phyloP scores from a whole-genome alignment of 2,329 filamentous ascomycete genomes.

The Colletotrichum siamense region DNA sequence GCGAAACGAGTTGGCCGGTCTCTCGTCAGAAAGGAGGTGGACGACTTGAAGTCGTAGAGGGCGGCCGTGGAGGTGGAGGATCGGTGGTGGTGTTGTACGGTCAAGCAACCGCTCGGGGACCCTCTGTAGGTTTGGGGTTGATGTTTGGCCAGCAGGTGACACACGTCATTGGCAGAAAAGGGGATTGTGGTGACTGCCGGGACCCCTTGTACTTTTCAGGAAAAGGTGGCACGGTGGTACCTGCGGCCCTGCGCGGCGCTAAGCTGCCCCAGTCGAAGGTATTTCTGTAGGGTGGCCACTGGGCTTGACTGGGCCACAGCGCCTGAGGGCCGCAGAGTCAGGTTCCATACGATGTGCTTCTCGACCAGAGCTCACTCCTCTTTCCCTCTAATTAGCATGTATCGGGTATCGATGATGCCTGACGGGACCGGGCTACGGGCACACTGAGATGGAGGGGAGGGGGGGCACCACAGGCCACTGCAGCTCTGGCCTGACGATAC shows the following conservation, averaged over 20 bases:
- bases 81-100: slow-evolving; percentile 16
- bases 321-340: not conserved
- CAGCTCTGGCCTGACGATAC: slow-evolving; percentile 10
- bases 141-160: slow-evolving; percentile 22
- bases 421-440: not conserved
- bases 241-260: slow-evolving; percentile 22
- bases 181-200: slow-evolving; percentile 22
- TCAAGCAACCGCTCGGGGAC: slow-evolving; percentile 21
- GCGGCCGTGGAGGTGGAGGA: not conserved
- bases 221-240: slow-evolving; percentile 19
- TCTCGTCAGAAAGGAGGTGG: not conserved
- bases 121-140: slow-evolving; percentile 22
- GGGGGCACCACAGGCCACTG: slow-evolving; percentile 1
- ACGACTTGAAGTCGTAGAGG: not conserved
- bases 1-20: not conserved
- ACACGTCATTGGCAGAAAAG: slow-evolving; percentile 24
- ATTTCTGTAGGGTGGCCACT: not conserved
- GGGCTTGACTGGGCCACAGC: not conserved
- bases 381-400: not conserved
- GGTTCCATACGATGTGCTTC: not conserved
- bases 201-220: slow-evolving; percentile 20
- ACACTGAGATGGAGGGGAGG: not conserved
- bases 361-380: not conserved
- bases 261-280: slow-evolving; percentile 8
- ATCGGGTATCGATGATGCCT: slow-evolving; percentile 22